Conservation (phyloP, 352 stramenopile species). For the Blastocystis sp. region DNA sequence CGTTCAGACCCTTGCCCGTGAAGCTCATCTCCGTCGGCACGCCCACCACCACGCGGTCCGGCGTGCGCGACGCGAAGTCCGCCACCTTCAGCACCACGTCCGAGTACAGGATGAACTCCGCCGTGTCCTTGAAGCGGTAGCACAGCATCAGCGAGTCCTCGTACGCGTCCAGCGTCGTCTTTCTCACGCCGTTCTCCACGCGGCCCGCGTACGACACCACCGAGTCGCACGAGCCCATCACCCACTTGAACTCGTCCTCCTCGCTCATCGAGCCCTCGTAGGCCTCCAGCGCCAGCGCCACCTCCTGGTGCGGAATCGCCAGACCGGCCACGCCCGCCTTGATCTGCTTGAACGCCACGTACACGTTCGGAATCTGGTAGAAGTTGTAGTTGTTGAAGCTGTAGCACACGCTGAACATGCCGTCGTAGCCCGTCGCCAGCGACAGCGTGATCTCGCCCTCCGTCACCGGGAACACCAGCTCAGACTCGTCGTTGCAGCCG, state of each 20-base stretch:
- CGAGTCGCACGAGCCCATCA: not conserved
- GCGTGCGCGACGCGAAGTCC: not conserved
- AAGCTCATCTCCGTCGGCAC: conserved; percentile 4
- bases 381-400: conserved; percentile 34
- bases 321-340: conserved; percentile 19
- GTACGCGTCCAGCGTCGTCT: conserved; percentile 3
- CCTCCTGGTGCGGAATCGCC: not conserved
- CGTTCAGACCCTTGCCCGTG: conserved; percentile 26
- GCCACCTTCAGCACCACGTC: conserved; percentile 50
- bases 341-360: conserved; percentile 44
- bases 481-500: not conserved
- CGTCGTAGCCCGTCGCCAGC: not conserved
- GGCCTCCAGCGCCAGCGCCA: not conserved
- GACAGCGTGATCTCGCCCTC: not conserved
- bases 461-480: not conserved
- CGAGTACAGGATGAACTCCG: conserved; percentile 18
- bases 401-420: conserved; percentile 16
- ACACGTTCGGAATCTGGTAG: not conserved
- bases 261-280: conserved; percentile 20
- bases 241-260: conserved; percentile 60
- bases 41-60: conserved; percentile 15
- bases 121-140: conserved; percentile 44
- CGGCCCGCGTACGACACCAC: conserved; percentile 6
- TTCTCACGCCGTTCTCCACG: not conserved
- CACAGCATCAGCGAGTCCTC: conserved; percentile 42